Base-by-base conservation (phyloP, 352 stramenopile genomes). In the Globisporangium canariense region DNA sequence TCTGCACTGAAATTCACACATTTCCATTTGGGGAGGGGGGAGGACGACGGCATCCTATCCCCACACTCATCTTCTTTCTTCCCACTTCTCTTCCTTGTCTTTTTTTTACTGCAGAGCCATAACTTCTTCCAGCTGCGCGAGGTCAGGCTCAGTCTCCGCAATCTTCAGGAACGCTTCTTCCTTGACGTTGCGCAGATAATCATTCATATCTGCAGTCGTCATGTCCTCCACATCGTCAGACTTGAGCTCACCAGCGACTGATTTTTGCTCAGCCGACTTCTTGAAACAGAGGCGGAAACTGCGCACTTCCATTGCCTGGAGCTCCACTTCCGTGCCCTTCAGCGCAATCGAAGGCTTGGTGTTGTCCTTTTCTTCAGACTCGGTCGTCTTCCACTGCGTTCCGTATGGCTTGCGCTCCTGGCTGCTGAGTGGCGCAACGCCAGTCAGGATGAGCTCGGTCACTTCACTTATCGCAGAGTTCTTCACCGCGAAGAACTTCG, bases 231-330 rank as follows among this genome's bases (percentile, higher is more conserved):
- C 58, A 30, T 53, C 63, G 9, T 4, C 20, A 25, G 28, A 25
- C 22, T 34, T 22, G 22, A 61, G 6, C 53, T 41, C n/a, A 22
- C 22, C 10, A 56, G 16, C 22, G 13, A 14, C 45, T 55, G 34
- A 9, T 38, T 60, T 22, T 25, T 50, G 14, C 22, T 14, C 46
- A 57, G 20, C 16, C 4, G 55, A 38, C 40, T 78, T 72, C n/a
- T 25, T 57, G 58, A 92, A 90, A 61, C 75, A 84, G 50, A 95
- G 62, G 53, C 86, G 79, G 76, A 98, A 99, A 0, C 92, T 97
- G 60, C 91, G 86, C 54, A 99, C 96, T 60, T 98, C 93, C 73
- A 98, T 96, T 20, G 95, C 76, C 51, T 92, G 75, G 9, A 98
- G 67, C 53, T 78, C 76, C 52, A 97, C 76, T 47, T 69, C 75